Evolutionary conservation across 225 moss, liverwort and hornwort genomes (phyloP).

Genomic region (Rhytidiadelphus loreus): DNA sequence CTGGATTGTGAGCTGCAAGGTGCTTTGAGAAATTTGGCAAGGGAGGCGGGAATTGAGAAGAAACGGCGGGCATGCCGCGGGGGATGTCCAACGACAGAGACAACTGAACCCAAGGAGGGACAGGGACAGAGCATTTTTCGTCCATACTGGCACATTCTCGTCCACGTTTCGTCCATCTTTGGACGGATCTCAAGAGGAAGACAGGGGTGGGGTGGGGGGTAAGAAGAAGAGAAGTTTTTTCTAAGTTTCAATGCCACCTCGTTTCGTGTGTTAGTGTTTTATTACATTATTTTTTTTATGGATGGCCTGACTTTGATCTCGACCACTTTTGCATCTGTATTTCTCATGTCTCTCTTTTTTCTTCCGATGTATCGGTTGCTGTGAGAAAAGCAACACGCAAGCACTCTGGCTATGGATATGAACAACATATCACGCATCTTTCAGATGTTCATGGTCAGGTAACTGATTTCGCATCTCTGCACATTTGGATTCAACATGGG

Average conservation of each 20-base stretch:
- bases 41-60: not conserved
- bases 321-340: not conserved
- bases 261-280: not conserved
- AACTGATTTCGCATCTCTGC: not conserved
- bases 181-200: not conserved
- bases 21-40: not conserved
- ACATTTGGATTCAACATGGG: not conserved
- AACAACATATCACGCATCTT: slow-evolving; percentile 17
- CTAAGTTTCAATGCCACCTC: not conserved
- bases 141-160: not conserved
- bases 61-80: not conserved
- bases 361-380: not conserved
- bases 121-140: not conserved
- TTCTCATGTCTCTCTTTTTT: not conserved
- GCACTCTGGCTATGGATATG: slow-evolving; percentile 5
- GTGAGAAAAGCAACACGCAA: not conserved
- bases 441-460: slow-evolving; percentile 33
- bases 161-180: not conserved
- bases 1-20: not conserved
- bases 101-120: not conserved
- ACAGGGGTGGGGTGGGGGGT: not conserved
- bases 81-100: not conserved
- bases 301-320: not conserved
- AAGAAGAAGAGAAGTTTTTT: not conserved
- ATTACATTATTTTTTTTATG: no score